These are phyloP conservation scores for maize (Zea mays) DNA, from an alignment of 176 grass and related monocot species.

Conservation along the genomic window Zm-B73-REFERENCE-NAM-5.0 NC_050103.1:65767001-65767500, in stretches of 20 bases:
- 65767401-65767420: constrained; percentile 67
- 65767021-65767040: constrained; percentile 57
- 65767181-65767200: neutral
- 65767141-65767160: neutral
- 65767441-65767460: no score
- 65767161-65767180: neutral
- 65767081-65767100: constrained; percentile 69
- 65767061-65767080: constrained; percentile 76
- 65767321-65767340: constrained; percentile 14
- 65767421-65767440: constrained; percentile 73
- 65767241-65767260: constrained; percentile 47
- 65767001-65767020: constrained; percentile 24
- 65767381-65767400: constrained; percentile 51
- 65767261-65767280: constrained; percentile 72
- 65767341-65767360: constrained; percentile 41
- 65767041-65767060: constrained; percentile 76
- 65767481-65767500: no score
- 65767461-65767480: no score
- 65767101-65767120: neutral
- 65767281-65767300: constrained; percentile 39
- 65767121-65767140: neutral
- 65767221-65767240: neutral
- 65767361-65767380: constrained; percentile 25
- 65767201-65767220: neutral
- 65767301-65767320: constrained; percentile 41